Evolutionary conservation across 768 basidiomycete species (phyloP).

Genomic region (Polyporus arcularius): DNA sequence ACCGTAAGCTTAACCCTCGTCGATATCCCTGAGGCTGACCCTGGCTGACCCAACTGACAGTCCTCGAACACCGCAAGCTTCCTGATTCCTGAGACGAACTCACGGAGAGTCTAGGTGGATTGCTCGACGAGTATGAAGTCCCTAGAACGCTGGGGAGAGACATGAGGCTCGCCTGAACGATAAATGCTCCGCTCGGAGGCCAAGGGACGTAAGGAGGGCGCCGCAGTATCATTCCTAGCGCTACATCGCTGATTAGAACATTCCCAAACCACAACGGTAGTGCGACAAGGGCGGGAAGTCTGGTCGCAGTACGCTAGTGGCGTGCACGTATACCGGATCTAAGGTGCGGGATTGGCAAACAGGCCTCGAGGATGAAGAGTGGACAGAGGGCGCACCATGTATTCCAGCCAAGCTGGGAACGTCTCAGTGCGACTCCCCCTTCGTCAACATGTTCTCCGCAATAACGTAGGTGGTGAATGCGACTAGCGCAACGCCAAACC

Average conservation of each 20-base stretch:
- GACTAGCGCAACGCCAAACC: constrained; percentile 89
- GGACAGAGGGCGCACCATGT: background rate
- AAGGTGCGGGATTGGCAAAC: background rate
- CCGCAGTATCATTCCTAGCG: background rate
- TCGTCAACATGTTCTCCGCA: constrained; percentile 70
- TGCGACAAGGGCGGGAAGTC: background rate
- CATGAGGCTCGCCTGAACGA: too few species aligned
- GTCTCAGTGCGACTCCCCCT: constrained; percentile 29
- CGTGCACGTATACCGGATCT: background rate
- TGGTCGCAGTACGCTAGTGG: background rate
- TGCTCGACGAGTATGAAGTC: background rate
- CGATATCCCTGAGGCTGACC: too few species aligned
- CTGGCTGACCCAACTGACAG: too few species aligned
- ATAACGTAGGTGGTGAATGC: constrained; percentile 92
- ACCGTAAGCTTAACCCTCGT: too few species aligned
- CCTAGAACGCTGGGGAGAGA: background rate
- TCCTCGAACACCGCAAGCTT: too few species aligned
- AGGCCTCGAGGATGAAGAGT: background rate
- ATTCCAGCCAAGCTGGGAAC: background rate
- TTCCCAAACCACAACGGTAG: background rate
- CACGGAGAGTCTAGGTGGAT: too few species aligned
- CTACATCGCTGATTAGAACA: background rate
- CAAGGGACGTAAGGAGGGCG: background rate
- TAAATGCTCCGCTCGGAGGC: background rate
- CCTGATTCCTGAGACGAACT: too few species aligned